Evolutionary conservation across 495 filamentous ascomycete genomes (phyloP).

Genomic region (Elasticomyces elasticus): DNA sequence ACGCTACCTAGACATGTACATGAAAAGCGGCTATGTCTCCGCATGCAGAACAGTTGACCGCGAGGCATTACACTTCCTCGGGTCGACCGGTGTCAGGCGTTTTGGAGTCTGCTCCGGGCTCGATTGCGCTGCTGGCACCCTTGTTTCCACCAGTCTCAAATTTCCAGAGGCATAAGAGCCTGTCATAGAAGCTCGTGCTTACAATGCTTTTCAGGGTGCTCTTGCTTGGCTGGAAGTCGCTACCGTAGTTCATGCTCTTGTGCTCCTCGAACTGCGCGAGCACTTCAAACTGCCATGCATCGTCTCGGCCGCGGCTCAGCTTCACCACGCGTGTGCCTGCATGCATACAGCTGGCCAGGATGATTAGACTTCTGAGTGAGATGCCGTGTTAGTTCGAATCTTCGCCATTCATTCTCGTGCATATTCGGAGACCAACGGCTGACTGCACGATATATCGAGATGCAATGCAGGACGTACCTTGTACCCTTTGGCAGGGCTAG

Average conservation of each 20-base stretch:
- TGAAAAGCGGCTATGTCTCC: too few species aligned
- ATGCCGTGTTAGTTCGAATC: not conserved
- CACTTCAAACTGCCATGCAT: slow-evolving; percentile 52
- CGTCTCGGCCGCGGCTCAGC: slow-evolving; percentile 30
- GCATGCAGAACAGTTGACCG: too few species aligned
- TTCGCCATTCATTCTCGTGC: not conserved
- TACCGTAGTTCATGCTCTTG: slow-evolving; percentile 92
- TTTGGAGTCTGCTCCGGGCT: not conserved
- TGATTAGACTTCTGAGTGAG: slow-evolving; percentile 30
- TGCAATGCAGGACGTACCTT: not conserved
- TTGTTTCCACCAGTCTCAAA: slow-evolving; percentile 9
- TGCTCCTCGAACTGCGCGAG: slow-evolving; percentile 74
- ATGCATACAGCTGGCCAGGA: slow-evolving; percentile 92
- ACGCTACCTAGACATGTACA: too few species aligned
- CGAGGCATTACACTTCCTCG: too few species aligned
- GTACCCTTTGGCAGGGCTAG: not conserved
- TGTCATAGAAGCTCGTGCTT: slow-evolving; percentile 88
- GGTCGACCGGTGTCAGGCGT: not conserved
- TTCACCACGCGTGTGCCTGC: slow-evolving; percentile 63
- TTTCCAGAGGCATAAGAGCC: slow-evolving; percentile 66
- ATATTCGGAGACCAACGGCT: not conserved
- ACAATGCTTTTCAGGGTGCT: slow-evolving; percentile 36
- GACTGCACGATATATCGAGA: not conserved
- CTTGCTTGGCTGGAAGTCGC: slow-evolving; percentile 51
- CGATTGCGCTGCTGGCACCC: not conserved